These are phyloP conservation scores for Apiospora malaysiana DNA, from an alignment of 2,329 filamentous ascomycete genomes.

Conservation along the genomic window DNA sequence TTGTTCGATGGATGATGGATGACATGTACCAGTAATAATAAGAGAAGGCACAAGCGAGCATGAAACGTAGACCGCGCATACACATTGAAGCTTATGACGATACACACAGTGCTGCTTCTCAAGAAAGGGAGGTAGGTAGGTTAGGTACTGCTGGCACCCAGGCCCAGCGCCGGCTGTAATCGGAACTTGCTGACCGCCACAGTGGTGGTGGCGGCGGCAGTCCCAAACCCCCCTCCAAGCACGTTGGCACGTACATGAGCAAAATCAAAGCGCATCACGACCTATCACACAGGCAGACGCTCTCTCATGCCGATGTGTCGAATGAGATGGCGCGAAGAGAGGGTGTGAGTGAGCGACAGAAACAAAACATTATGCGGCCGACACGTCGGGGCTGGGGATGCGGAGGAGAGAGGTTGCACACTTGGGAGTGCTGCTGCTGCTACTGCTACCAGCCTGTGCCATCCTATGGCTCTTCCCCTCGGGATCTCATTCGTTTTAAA, in stretches of 20 bases:
- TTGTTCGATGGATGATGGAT: neutral
- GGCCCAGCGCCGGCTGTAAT: neutral
- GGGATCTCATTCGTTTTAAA: slow-evolving; percentile 1
- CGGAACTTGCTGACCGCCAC: slow-evolving; percentile 17
- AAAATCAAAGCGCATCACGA: slow-evolving; percentile 1
- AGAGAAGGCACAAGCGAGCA: neutral
- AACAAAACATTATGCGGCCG: slow-evolving; percentile 15
- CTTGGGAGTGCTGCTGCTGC: slow-evolving; percentile 14
- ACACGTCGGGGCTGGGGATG: slow-evolving; percentile 8
- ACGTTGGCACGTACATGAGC: slow-evolving; percentile 2
- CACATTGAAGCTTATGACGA: slow-evolving; percentile 6
- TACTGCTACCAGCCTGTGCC: slow-evolving; percentile 6
- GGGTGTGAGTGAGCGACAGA: neutral
- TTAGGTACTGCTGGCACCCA: neutral
- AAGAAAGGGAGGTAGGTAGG: too few relatives aligned
- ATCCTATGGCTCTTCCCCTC: neutral
- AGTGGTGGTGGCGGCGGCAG: neutral
- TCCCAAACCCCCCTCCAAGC: neutral
- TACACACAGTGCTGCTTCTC: neutral
- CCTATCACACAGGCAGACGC: neutral
- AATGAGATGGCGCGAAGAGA: slow-evolving; percentile 1
- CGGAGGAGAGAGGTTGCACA: slow-evolving; percentile 8
- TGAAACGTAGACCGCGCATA: slow-evolving; percentile 1
- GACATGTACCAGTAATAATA: neutral
- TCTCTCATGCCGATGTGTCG: slow-evolving; percentile 13